Evolutionary conservation across 805 yeast species (phyloP), one percentile per base, ranked within the genome.

Genomic region (Teunomyces gatunensis): DNA sequence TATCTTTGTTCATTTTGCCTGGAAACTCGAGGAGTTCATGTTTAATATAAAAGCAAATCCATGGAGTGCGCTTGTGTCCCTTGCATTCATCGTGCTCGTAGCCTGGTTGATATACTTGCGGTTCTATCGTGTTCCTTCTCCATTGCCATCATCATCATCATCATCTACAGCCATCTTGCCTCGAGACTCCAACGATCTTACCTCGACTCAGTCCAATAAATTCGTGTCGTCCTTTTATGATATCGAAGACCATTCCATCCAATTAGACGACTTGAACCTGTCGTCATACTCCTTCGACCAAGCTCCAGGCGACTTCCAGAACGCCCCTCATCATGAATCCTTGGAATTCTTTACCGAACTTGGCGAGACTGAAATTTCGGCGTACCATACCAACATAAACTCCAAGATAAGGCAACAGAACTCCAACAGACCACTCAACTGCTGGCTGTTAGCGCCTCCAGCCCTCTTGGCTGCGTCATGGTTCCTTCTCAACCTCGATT

Each of bases 401-500:
- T 13, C 15, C 9, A 35, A 13, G 34, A 21, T 39, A 17, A 47
- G 32, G 28, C 28, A 28, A 11, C 37, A 32, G 4, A 41, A 42
- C 17, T 28, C 42, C 17, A 44, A 46, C 41, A 35, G 44, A 17
- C 68, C 68, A 1, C 29, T 52, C 25, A 57, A 61, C 23, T 60
- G 62, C 43, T 42, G 59, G 52, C 52, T 57, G 27, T 48, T 48
- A 23, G 60, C 69, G 2, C 73, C 78, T 1, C 70, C 77, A 0
- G 51, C 76, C 3, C 57, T 81, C 7, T 48, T 79, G 29, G 69
- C 72, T 2, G 54, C 60, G 11, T 63, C 77, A 12, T 81, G 84
- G 83, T 63, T 77, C 6, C 39, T 77, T 0, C 59, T 84, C 32
- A 82, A 82, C 60, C 9, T 76, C 4, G 77, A 62, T 29, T 74